These are phyloP conservation scores for Eucalyptus coolabah DNA, from an alignment of 345 rosid species.

Conservation along the genomic window DNA sequence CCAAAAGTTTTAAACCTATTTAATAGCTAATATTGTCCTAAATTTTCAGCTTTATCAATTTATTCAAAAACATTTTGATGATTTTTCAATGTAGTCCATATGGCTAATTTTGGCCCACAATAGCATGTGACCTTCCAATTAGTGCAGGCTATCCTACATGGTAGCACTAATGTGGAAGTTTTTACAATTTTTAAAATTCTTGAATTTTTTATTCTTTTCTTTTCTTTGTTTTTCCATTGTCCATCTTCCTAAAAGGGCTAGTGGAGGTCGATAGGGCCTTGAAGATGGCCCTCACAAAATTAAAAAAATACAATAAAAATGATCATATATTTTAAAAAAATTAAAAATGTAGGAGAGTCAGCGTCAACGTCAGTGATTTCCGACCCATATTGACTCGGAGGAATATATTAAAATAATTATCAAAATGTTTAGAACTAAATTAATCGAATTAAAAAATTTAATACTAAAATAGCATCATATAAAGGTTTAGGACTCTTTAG, in stretches of 20 bases:
- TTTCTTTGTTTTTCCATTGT: neutral
- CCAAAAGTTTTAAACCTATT: neutral
- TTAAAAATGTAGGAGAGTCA: neutral
- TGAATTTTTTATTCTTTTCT: neutral
- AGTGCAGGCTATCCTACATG: too few species aligned
- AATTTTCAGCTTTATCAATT: neutral
- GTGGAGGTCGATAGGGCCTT: neutral
- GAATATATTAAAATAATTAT: neutral
- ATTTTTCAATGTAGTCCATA: neutral
- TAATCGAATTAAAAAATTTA: neutral
- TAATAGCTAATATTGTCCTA: neutral
- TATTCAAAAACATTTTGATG: neutral
- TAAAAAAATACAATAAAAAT: neutral
- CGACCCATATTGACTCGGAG: accelerated
- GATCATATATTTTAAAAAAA: neutral
- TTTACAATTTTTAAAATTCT: neutral
- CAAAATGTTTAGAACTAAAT: neutral
- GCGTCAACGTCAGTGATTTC: neutral
- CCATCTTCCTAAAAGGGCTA: neutral
- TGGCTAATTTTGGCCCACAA: neutral
- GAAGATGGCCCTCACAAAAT: neutral
- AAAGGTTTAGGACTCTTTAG: neutral
- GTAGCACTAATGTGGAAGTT: neutral
- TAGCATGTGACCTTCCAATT: neutral
- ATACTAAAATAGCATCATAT: neutral